Conservation (phyloP, 768 basidiomycete species). For the Rhodotorula babjevae region DNA sequence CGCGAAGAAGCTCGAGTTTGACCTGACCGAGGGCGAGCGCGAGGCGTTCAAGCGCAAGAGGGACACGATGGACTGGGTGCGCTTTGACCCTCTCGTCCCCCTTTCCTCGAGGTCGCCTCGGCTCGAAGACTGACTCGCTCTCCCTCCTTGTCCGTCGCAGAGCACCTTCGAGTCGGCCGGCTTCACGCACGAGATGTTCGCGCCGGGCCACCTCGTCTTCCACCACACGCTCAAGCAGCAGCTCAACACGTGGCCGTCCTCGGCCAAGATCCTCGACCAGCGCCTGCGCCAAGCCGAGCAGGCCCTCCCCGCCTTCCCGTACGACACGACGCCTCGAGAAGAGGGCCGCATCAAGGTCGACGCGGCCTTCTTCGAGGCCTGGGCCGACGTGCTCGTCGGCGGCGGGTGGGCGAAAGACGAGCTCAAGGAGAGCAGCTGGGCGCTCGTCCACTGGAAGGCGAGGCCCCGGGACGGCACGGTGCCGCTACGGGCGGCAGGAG, state of each 20-base stretch:
- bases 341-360: conserved; percentile 54
- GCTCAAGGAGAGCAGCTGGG: conserved; percentile 42
- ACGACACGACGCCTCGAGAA: conserved; percentile 86
- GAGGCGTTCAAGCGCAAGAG: conserved; percentile 51
- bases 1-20: conserved; percentile 80
- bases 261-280: conserved; percentile 6
- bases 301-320: conserved; percentile 73
- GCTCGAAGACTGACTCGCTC: no score
- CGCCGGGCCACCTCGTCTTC: conserved; percentile 60
- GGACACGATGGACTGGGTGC: conserved; percentile 42
- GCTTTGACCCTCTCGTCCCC: background rate
- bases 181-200: conserved; percentile 41
- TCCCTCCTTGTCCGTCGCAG: background rate
- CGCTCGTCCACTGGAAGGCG: conserved; percentile 80
- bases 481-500: conserved; percentile 11
- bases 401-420: conserved; percentile 42
- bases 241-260: conserved; percentile 57
- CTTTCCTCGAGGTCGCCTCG: no score
- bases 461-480: conserved; percentile 50
- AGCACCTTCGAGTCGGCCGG: conserved; percentile 36
- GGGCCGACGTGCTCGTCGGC: conserved; percentile 47
- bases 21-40: conserved; percentile 81
- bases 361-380: conserved; percentile 78
- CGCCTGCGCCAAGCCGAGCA: conserved; percentile 32
- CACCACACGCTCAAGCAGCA: conserved; percentile 56